Conservation (phyloP, 2,329 filamentous ascomycete species). For the Cladosporium sp. region DNA sequence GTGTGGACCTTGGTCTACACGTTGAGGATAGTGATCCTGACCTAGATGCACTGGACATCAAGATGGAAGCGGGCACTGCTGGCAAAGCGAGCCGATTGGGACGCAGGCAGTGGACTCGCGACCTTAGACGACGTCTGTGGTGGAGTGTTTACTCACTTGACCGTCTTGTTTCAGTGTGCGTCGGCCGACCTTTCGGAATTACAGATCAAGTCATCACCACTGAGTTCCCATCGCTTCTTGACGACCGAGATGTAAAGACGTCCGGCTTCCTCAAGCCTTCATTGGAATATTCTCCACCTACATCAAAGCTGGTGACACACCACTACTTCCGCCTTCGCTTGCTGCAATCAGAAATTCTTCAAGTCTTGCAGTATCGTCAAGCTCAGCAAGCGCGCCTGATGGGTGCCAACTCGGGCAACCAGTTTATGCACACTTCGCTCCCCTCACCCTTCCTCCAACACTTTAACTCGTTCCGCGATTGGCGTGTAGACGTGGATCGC, state of each 20-base stretch:
- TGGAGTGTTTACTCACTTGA: conserved; percentile 97
- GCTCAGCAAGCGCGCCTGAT: conserved; percentile 69
- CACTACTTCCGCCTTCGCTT: conserved; percentile 88
- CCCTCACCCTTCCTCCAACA: conserved; percentile 79
- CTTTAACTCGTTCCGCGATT: conserved; percentile 81
- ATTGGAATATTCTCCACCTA: conserved; percentile 52
- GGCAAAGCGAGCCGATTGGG: conserved; percentile 50
- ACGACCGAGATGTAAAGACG: conserved; percentile 83
- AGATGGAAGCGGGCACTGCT: conserved; percentile 3
- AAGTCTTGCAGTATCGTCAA: conserved; percentile 90
- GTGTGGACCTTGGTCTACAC: conserved; percentile 86
- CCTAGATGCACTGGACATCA: conserved; percentile 44
- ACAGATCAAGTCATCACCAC: conserved; percentile 96
- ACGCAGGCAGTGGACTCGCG: conserved; percentile 76
- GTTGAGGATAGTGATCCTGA: conserved; percentile 72
- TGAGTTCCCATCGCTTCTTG: conserved; percentile 82
- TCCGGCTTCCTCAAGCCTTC: conserved; percentile 65
- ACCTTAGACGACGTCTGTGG: conserved; percentile 82
- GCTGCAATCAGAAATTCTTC: conserved; percentile 89
- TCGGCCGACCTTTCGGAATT: conserved; percentile 88
- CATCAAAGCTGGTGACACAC: conserved; percentile 85
- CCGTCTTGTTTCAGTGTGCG: conserved; percentile 88
- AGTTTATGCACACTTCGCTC: conserved; percentile 72
- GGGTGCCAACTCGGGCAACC: conserved; percentile 61
- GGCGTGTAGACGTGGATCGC: conserved; percentile 82